Percentiles rank a stretch among this genome's conserved stretches.
Conservation (phyloP, 2,329 filamentous ascomycete species). For the Talaromyces sp. region DNA sequence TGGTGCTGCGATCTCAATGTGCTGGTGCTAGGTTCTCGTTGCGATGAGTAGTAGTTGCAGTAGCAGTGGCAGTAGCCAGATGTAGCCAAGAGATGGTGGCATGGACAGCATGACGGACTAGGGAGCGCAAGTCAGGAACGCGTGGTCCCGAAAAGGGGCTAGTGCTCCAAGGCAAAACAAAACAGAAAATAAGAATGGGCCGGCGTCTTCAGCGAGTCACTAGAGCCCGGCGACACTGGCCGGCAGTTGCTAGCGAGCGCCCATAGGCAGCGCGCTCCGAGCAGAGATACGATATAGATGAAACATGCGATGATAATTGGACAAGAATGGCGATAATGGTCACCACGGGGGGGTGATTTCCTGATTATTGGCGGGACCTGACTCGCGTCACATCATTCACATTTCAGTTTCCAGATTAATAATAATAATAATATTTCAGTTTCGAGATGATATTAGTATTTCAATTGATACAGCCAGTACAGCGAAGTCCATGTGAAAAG, state of each 20-base stretch:
- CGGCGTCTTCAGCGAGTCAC: neutral
- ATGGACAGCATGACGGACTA: neutral
- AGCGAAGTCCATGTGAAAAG: neutral
- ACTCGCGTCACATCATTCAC: neutral
- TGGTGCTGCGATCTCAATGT: neutral
- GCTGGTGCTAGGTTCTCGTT: neutral
- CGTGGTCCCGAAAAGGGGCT: slow-evolving; percentile 5
- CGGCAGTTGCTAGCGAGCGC: neutral
- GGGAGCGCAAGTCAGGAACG: slow-evolving; percentile 15
- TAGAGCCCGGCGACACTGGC: neutral
- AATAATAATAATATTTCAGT: too few relatives aligned
- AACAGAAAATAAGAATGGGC: slow-evolving; percentile 1
- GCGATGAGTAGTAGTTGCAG: neutral
- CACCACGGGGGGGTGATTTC: neutral
- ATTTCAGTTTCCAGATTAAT: too few relatives aligned
- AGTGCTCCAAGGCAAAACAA: neutral
- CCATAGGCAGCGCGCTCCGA: neutral
- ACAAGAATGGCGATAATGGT: neutral
- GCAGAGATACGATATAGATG: neutral
- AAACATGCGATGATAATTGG: neutral
- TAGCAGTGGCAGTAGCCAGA: neutral
- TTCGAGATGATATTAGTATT: too few relatives aligned
- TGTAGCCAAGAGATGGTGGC: neutral
- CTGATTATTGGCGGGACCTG: neutral
- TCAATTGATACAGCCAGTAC: too few relatives aligned